phyloP scores from a whole-genome alignment of 257 asterid species.

The Knoxia roxburghii region DNA sequence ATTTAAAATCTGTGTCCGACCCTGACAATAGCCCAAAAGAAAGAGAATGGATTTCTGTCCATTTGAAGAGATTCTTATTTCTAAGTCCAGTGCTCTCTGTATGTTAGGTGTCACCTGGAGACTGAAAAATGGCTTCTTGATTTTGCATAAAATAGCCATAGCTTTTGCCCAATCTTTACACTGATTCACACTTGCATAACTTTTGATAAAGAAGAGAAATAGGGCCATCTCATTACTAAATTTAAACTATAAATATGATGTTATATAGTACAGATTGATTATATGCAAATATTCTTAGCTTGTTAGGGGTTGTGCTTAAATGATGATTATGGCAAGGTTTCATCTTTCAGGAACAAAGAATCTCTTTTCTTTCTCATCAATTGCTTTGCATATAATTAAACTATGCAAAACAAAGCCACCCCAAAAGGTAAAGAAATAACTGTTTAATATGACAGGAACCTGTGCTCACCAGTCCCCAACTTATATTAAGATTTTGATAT shows the following conservation, averaged over 20 bases:
- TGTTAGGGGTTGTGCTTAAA: conserved; percentile 6
- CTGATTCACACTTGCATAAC: background rate
- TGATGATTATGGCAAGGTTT: conserved; percentile 6
- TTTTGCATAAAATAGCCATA: conserved; percentile 2
- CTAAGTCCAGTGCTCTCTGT: background rate
- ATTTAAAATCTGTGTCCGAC: too few species aligned
- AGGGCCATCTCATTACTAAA: background rate
- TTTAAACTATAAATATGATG: too few species aligned
- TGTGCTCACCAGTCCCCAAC: background rate
- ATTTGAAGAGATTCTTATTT: conserved; percentile 1
- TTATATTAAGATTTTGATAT: background rate
- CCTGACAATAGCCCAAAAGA: too few species aligned
- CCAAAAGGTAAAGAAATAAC: background rate
- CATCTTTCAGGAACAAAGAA: conserved; percentile 14
- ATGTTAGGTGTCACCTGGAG: conserved; percentile 20
- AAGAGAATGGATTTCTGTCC: background rate
- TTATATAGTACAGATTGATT: background rate
- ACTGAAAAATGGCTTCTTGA: background rate
- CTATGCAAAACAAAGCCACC: background rate
- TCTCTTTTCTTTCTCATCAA: conserved; percentile 13
- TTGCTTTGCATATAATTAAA: background rate
- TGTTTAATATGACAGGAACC: background rate
- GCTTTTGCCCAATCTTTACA: conserved; percentile 4
- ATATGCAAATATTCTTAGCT: conserved; percentile 8
- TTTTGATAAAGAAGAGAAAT: background rate